Percentiles rank a stretch among this genome's conserved stretches.
These are phyloP conservation scores for Warburgia ugandensis DNA, from an alignment of 164 flowering plant genomes.

Conservation along the genomic window DNA sequence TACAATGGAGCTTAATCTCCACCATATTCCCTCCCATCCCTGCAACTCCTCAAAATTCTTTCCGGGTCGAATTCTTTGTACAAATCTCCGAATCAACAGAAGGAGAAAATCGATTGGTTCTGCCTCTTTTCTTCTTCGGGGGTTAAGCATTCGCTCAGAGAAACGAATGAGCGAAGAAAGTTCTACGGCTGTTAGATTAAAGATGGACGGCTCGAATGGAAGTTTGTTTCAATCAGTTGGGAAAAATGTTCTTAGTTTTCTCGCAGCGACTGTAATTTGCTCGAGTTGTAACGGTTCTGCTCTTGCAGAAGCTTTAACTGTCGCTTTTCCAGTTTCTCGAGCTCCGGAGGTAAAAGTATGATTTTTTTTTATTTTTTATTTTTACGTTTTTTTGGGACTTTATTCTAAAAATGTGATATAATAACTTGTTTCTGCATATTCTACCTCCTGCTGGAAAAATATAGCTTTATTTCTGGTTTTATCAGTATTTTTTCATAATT, in stretches of 20 bases:
- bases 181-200: too few species aligned
- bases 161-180: not conserved
- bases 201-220: not conserved
- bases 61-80: slow-evolving; percentile 9
- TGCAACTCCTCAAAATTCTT: slow-evolving; percentile 16
- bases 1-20: too few species aligned
- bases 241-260: slow-evolving; percentile 40
- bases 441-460: too few species aligned
- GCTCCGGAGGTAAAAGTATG: slow-evolving; percentile 68
- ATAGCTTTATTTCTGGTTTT: too few species aligned
- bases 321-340: slow-evolving; percentile 93
- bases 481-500: too few species aligned
- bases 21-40: too few species aligned
- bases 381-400: too few species aligned
- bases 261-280: slow-evolving; percentile 46
- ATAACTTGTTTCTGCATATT: too few species aligned
- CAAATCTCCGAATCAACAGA: slow-evolving; percentile 1
- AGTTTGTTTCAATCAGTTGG: slow-evolving; percentile 26
- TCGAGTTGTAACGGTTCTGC: slow-evolving; percentile 49
- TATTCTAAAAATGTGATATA: too few species aligned
- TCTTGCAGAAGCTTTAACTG: slow-evolving; percentile 68
- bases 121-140: slow-evolving; percentile 2
- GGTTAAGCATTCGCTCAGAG: slow-evolving; percentile 4
- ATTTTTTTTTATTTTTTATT: not conserved
- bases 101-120: slow-evolving; percentile 9